phyloP scores from a whole-genome alignment of 2,329 filamentous ascomycete genomes.

The Exophiala viscosa region DNA sequence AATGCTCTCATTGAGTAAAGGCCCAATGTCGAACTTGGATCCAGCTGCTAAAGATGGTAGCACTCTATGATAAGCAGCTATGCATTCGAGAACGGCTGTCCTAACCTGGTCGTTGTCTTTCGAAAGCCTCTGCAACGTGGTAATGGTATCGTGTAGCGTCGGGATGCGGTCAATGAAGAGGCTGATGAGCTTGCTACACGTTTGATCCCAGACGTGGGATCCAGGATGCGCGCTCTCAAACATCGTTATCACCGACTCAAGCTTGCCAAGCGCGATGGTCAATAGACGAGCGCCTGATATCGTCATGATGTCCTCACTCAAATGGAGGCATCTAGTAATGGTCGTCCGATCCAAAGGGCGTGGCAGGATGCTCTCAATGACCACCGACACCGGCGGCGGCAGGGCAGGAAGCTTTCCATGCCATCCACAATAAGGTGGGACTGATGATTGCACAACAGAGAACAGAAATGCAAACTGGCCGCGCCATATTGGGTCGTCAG shows the following conservation, averaged over 20 bases:
- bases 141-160: conserved; percentile 74
- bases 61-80: conserved; percentile 80
- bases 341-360: conserved; percentile 76
- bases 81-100: conserved; percentile 71
- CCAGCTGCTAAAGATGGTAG: conserved; percentile 74
- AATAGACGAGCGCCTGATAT: conserved; percentile 82
- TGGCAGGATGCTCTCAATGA: conserved; percentile 84
- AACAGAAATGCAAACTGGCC: conserved; percentile 88
- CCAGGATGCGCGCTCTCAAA: conserved; percentile 48
- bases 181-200: conserved; percentile 62
- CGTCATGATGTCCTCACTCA: conserved; percentile 72
- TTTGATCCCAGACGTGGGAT: conserved; percentile 64
- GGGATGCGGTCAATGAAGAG: conserved; percentile 78
- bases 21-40: conserved; percentile 83
- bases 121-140: conserved; percentile 65
- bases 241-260: conserved; percentile 61
- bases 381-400: conserved; percentile 73
- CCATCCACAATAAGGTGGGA: conserved; percentile 69
- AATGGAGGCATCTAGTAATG: conserved; percentile 72
- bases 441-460: conserved; percentile 68
- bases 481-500: conserved; percentile 89
- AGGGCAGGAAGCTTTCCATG: conserved; percentile 56
- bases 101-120: conserved; percentile 69
- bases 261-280: conserved; percentile 73
- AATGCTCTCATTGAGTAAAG: conserved; percentile 67